Percentiles rank a stretch among this genome's conserved stretches.
These are phyloP conservation scores for Tolypocladium paradoxum DNA, from an alignment of 2,329 filamentous ascomycete species.

Conservation along the genomic window DNA sequence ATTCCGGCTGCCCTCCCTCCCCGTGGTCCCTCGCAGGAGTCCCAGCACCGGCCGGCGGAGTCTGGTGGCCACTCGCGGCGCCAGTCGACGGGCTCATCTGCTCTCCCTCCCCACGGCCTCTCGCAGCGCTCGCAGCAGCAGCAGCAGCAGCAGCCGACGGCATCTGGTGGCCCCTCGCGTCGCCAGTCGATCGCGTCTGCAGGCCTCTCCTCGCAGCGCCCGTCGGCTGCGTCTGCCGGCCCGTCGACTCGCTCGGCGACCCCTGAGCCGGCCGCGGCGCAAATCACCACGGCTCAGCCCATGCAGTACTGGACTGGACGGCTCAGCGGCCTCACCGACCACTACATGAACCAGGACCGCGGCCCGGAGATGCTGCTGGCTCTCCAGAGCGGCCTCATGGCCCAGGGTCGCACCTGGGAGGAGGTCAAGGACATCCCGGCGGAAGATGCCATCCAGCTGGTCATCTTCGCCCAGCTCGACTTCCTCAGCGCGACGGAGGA, in stretches of 20 bases:
- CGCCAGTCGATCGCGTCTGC: background rate
- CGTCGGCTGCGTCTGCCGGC: background rate
- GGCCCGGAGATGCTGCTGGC: constrained; percentile 17
- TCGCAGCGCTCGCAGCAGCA: background rate
- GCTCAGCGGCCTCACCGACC: constrained; percentile 24
- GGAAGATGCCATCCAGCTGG: constrained; percentile 32
- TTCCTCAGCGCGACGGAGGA: constrained; percentile 34
- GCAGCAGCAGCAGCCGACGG: background rate
- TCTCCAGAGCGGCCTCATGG: constrained; percentile 36
- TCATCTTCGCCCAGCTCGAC: constrained; percentile 36
- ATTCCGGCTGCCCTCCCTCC: background rate
- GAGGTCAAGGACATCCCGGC: constrained; percentile 1
- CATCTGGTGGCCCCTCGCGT: background rate
- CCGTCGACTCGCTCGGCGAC: constrained; percentile 2
- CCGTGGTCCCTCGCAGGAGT: background rate
- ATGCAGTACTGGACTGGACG: constrained; percentile 52
- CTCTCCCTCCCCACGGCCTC: background rate
- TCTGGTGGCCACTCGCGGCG: background rate
- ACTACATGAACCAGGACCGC: background rate
- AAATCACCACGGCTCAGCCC: constrained; percentile 31
- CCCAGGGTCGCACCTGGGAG: constrained; percentile 14
- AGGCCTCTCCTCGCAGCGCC: constrained; percentile 1
- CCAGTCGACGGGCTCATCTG: background rate
- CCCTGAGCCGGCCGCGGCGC: constrained; percentile 12
- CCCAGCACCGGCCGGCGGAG: background rate